These are phyloP conservation scores for Limnanthes douglasii DNA, from an alignment of 345 rosid species.

Conservation along the genomic window DNA sequence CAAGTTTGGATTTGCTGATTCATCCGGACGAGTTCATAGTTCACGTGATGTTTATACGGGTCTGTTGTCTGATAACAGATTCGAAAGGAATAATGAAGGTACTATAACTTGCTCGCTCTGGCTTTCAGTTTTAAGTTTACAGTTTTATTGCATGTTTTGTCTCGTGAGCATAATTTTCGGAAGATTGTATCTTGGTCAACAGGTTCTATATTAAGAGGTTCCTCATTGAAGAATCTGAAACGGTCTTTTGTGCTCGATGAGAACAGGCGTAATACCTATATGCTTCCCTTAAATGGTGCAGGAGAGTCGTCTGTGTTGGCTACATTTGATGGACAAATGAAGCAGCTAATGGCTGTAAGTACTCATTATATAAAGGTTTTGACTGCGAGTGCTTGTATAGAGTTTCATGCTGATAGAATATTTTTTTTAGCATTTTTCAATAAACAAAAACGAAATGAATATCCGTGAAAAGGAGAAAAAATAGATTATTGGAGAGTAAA, in stretches of 20 bases:
- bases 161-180: too few species aligned
- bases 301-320: slow-evolving; percentile 22
- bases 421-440: too few species aligned
- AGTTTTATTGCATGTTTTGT: too few species aligned
- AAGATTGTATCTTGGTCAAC: slow-evolving; percentile 20
- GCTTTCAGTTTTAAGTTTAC: too few species aligned
- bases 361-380: too few species aligned
- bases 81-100: slow-evolving; percentile 39
- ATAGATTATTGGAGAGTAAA: too few species aligned
- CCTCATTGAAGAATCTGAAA: slow-evolving; percentile 28
- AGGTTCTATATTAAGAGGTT: slow-evolving; percentile 24
- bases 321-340: slow-evolving; percentile 30
- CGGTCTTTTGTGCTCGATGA: slow-evolving; percentile 25
- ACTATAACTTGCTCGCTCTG: too few species aligned
- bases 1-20: slow-evolving; percentile 21
- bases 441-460: too few species aligned
- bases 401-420: too few species aligned
- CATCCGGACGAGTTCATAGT: slow-evolving; percentile 20
- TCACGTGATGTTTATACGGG: slow-evolving; percentile 17
- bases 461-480: too few species aligned
- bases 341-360: slow-evolving; percentile 52
- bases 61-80: slow-evolving; percentile 25
- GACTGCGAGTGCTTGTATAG: too few species aligned
- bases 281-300: slow-evolving; percentile 16
- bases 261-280: slow-evolving; percentile 43